Conservation (phyloP, 116 monocot genomes). For the Papilionanthe hybrid region DNA sequence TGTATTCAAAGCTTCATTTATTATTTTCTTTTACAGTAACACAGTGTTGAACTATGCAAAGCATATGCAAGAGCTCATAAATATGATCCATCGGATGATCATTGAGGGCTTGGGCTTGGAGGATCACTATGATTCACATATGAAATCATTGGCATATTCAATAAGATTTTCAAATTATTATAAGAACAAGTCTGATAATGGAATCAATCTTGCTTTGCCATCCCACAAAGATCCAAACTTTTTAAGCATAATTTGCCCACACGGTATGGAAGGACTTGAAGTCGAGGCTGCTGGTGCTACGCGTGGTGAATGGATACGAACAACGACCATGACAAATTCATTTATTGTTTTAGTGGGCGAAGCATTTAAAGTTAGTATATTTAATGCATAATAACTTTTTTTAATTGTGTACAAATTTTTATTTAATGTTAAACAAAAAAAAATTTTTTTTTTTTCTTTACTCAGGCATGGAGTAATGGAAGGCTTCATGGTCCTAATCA, state of each 20-base stretch:
- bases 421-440: not conserved
- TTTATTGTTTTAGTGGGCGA: too few relatives aligned
- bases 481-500: not conserved
- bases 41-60: not conserved
- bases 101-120: not conserved
- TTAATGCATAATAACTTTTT: not conserved
- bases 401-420: not conserved
- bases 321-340: too few relatives aligned
- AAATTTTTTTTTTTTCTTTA: not conserved
- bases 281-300: too few relatives aligned
- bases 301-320: too few relatives aligned
- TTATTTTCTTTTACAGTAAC: not conserved
- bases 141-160: not conserved
- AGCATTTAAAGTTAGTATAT: not conserved
- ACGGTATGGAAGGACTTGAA: not conserved
- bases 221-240: slow-evolving; percentile 1
- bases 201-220: not conserved
- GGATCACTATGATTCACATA: not conserved
- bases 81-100: not conserved
- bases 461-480: not conserved
- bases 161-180: not conserved
- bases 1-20: too few relatives aligned
- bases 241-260: not conserved
- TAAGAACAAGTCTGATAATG: not conserved
- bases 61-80: not conserved